phyloP scores from a whole-genome alignment of 345 rosid genomes.

The Gossypium turneri region DNA sequence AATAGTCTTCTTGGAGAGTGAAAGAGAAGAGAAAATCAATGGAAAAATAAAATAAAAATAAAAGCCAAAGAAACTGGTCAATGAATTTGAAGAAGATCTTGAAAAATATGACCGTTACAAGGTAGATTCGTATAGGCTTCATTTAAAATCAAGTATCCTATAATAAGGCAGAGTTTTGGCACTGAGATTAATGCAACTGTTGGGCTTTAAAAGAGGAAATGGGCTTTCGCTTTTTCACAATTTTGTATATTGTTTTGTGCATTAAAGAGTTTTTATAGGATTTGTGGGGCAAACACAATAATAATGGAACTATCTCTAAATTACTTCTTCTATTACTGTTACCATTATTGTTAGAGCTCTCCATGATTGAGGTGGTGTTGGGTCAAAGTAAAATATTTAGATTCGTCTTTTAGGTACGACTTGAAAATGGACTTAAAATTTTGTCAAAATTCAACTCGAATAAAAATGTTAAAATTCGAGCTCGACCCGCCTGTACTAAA shows the following conservation, averaged over 20 bases:
- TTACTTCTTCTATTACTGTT: neutral
- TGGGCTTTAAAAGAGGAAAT: neutral
- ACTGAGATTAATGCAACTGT: neutral
- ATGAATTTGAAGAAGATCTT: conserved; percentile 6
- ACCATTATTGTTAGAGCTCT: neutral
- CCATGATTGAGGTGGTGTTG: too few relatives aligned
- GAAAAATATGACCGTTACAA: conserved; percentile 25
- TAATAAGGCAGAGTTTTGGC: neutral
- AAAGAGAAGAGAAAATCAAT: neutral
- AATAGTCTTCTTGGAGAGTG: neutral
- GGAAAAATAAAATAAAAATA: neutral
- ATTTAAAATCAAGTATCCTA: neutral
- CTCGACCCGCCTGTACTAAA: rapidly evolving
- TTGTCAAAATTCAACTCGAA: too few relatives aligned
- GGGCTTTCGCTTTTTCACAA: neutral
- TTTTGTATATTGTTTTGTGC: neutral
- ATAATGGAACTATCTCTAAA: neutral
- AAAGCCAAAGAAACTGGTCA: neutral
- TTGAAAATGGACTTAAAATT: too few relatives aligned
- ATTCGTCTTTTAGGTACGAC: rapidly evolving
- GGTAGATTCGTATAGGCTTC: conserved; percentile 11
- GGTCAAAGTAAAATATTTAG: too few relatives aligned
- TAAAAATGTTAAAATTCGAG: too few relatives aligned
- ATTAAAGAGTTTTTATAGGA: neutral
- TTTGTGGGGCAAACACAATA: neutral